These are phyloP conservation scores for Talaromyces trachyspermus DNA, from an alignment of 495 filamentous ascomycete species.

Conservation along the genomic window DNA sequence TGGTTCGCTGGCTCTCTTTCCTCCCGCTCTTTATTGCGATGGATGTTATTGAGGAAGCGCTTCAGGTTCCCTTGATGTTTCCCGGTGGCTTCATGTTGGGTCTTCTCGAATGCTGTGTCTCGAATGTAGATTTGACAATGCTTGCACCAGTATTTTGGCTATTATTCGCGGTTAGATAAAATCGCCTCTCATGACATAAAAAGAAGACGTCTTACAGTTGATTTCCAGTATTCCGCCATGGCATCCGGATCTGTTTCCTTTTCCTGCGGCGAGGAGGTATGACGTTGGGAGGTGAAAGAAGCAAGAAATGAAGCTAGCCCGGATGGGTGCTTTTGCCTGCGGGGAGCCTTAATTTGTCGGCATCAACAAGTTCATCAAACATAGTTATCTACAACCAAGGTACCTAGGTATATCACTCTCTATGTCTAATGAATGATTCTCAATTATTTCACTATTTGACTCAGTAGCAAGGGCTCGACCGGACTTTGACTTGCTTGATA, in stretches of 20 bases:
- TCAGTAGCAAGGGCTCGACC: too few relatives aligned
- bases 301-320: not conserved
- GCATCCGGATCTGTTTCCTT: too few relatives aligned
- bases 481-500: conserved; percentile 50
- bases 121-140: conserved; percentile 86
- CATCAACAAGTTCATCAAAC: too few relatives aligned
- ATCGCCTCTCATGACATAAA: conserved; percentile 3
- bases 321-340: not conserved
- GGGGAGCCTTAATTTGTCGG: not conserved
- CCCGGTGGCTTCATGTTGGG: conserved; percentile 82
- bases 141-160: conserved; percentile 96
- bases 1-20: conserved; percentile 73
- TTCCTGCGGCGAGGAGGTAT: too few relatives aligned
- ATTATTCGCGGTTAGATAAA: conserved; percentile 12
- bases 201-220: conserved; percentile 51
- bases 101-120: conserved; percentile 83
- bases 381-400: too few relatives aligned
- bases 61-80: conserved; percentile 87
- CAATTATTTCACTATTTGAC: conserved; percentile 48
- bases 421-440: too few relatives aligned
- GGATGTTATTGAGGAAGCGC: conserved; percentile 81
- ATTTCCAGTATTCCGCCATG: conserved; percentile 99
- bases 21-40: conserved; percentile 69
- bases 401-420: too few relatives aligned
- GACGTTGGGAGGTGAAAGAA: not conserved